Conservation (phyloP, 345 rosid species). For the Physaria fendleri region DNA sequence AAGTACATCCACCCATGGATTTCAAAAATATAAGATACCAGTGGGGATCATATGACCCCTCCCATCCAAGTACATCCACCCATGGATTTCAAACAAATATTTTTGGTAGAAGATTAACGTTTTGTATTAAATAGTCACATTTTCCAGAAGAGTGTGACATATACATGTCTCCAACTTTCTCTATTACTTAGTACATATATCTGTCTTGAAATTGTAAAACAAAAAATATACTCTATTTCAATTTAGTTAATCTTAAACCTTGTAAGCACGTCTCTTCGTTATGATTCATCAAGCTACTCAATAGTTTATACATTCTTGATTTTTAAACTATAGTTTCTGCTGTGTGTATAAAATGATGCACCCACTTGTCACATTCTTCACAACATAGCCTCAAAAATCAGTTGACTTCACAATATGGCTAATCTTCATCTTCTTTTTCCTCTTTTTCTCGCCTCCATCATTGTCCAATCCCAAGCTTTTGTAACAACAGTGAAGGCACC, state of each 20-base stretch:
- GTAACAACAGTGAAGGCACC: not conserved
- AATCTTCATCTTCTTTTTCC: not conserved
- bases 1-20: no score
- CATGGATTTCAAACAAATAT: no score
- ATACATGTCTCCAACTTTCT: not conserved
- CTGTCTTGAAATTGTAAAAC: not conserved
- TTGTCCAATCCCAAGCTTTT: not conserved
- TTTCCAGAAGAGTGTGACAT: not conserved
- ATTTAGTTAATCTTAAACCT: not conserved
- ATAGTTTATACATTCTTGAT: not conserved
- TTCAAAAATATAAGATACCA: no score
- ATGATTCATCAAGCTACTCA: not conserved
- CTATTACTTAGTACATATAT: not conserved
- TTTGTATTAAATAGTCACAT: not conserved
- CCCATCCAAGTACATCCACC: no score
- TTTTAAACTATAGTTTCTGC: not conserved
- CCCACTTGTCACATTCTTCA: not conserved
- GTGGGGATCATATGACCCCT: no score
- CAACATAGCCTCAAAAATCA: not conserved
- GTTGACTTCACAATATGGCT: not conserved
- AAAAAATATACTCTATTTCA: not conserved
- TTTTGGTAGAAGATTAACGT: not conserved
- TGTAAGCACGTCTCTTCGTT: not conserved
- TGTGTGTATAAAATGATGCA: not conserved
- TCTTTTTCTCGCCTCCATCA: not conserved